A percentile compares a stretch with the other conserved stretches of the same genome.
phyloP scores from a whole-genome alignment of 2,329 filamentous ascomycete genomes.

The Allantophomopsis lycopodina region DNA sequence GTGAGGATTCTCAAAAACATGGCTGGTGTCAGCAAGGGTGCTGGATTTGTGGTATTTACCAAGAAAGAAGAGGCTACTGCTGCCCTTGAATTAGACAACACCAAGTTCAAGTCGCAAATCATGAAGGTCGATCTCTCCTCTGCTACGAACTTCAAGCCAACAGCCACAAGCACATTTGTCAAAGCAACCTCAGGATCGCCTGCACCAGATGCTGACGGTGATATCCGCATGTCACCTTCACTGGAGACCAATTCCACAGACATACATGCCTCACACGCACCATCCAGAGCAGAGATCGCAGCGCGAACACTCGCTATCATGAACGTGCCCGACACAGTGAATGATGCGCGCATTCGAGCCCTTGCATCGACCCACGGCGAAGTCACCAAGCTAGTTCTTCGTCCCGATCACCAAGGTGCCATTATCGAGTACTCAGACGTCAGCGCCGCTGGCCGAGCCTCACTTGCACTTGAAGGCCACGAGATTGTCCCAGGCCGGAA shows the following conservation, averaged over 20 bases:
- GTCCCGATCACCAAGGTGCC: constrained; percentile 72
- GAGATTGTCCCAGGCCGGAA: constrained; percentile 36
- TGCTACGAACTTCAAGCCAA: constrained; percentile 39
- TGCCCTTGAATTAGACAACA: constrained; percentile 54
- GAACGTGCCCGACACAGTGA: constrained; percentile 83
- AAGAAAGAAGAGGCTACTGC: constrained; percentile 57
- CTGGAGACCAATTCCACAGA: constrained; percentile 8
- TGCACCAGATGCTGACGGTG: constrained; percentile 16
- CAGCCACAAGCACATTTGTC: constrained; percentile 27
- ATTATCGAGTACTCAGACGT: constrained; percentile 67
- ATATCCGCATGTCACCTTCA: constrained; percentile 18
- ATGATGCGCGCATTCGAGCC: constrained; percentile 66
- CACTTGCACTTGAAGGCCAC: constrained; percentile 40
- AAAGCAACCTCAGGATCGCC: constrained; percentile 18
- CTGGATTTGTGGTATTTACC: constrained; percentile 67
- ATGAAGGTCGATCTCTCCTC: constrained; percentile 51
- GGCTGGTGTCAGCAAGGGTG: constrained; percentile 59
- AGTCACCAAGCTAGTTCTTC: constrained; percentile 63
- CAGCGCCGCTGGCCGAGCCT: constrained; percentile 56
- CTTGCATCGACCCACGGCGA: constrained; percentile 58
- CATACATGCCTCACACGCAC: constrained; percentile 13
- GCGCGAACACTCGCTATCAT: constrained; percentile 70
- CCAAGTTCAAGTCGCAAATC: constrained; percentile 53
- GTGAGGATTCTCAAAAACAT: constrained; percentile 58
- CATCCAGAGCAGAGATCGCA: constrained; percentile 33